Evolutionary conservation across 306 rosid genomes (phyloP).

Genomic region (Leucaena leucocephala): DNA sequence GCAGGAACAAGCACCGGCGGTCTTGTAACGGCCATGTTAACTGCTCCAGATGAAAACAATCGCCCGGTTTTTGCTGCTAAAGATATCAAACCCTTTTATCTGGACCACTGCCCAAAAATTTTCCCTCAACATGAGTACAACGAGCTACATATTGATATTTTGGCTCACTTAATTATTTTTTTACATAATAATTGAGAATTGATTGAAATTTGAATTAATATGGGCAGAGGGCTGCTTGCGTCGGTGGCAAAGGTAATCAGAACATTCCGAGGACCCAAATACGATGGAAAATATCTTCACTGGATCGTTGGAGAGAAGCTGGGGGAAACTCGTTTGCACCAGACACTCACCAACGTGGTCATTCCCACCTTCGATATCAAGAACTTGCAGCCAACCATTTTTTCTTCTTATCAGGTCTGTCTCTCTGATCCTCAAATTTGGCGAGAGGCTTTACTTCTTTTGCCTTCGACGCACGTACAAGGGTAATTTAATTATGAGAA

Average conservation of each 20-base stretch:
- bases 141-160: neutral
- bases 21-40: constrained; percentile 63
- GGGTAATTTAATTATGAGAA: neutral
- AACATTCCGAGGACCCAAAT: constrained; percentile 65
- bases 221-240: constrained; percentile 7
- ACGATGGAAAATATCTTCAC: constrained; percentile 70
- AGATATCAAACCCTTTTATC: constrained; percentile 58
- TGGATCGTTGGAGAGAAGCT: constrained; percentile 51
- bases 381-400: constrained; percentile 49
- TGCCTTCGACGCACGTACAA: neutral
- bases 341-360: constrained; percentile 70
- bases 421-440: neutral
- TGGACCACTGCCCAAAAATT: constrained; percentile 55
- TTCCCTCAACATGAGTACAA: constrained; percentile 51
- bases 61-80: constrained; percentile 64
- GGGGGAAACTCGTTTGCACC: constrained; percentile 52
- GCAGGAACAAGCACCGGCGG: constrained; percentile 81
- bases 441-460: neutral
- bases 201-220: neutral
- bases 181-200: neutral
- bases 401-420: constrained; percentile 34
- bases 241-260: neutral
- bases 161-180: neutral
- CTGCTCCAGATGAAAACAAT: constrained; percentile 49
- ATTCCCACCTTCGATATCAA: constrained; percentile 66